Evolutionary conservation across 352 stramenopile genomes (phyloP).

Genomic region (Phytophthora pistaciae): DNA sequence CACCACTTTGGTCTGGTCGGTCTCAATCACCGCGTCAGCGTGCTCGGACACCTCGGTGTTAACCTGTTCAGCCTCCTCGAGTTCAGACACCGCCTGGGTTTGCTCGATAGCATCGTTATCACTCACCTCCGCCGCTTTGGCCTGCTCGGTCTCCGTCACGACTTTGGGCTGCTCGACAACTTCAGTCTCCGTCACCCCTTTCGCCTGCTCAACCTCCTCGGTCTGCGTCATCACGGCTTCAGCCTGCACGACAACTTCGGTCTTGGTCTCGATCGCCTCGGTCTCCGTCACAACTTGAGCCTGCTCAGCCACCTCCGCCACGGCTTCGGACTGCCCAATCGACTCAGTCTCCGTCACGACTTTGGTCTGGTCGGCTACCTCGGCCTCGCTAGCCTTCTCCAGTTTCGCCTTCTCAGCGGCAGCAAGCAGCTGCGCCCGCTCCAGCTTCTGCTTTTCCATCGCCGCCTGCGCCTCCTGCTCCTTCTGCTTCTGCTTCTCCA

Average conservation of each 20-base stretch:
- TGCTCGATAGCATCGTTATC: neutral
- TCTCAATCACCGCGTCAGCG: neutral
- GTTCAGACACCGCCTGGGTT: neutral
- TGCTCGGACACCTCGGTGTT: neutral
- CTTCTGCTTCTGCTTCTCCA: slow-evolving; percentile 52
- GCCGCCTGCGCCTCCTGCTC: slow-evolving; percentile 37
- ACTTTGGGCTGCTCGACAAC: neutral
- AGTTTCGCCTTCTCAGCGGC: slow-evolving; percentile 22
- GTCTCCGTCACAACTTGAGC: slow-evolving; percentile 1
- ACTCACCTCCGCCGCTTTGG: neutral
- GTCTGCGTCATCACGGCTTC: neutral
- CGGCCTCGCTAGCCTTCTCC: slow-evolving; percentile 5
- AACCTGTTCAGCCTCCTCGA: too few relatives aligned
- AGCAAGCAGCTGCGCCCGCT: slow-evolving; percentile 19
- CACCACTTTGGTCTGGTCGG: neutral
- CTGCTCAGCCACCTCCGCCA: neutral
- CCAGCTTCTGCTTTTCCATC: slow-evolving; percentile 34
- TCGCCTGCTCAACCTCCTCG: neutral
- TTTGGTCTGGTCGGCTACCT: neutral
- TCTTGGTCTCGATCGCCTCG: neutral
- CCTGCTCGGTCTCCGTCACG: neutral
- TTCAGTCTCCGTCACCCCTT: neutral
- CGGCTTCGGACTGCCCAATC: neutral
- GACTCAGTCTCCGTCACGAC: neutral
- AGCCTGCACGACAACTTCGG: neutral